Percentiles rank a stretch among this genome's conserved stretches.
Evolutionary conservation across 768 basidiomycete genomes (phyloP).

Genomic region (Suillus subalutaceus): DNA sequence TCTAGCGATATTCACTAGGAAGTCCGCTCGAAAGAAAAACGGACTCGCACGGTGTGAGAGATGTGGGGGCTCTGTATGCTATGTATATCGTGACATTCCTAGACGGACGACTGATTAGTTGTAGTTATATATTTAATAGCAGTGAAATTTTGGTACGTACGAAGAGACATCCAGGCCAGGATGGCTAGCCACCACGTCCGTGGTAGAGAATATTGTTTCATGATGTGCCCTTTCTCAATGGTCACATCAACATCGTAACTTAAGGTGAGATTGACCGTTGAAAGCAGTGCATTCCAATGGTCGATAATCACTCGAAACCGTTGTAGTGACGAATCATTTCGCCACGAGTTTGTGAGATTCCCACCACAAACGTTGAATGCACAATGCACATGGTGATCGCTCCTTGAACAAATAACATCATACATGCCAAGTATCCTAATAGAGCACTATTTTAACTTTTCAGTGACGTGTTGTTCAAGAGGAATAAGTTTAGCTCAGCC

Average conservation of each 20-base stretch:
- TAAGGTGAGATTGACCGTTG: no score
- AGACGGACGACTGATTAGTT: not conserved
- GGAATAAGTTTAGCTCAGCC: no score
- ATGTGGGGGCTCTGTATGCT: not conserved
- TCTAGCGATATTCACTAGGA: not conserved
- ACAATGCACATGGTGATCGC: not conserved
- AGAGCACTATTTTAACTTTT: no score
- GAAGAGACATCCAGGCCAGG: not conserved
- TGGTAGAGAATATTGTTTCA: no score
- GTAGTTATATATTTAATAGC: not conserved
- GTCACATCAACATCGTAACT: no score
- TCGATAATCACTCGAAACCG: conserved; percentile 7
- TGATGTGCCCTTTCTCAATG: no score
- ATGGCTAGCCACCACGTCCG: no score
- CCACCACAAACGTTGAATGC: not conserved
- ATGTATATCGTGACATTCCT: not conserved
- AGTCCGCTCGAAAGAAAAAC: not conserved
- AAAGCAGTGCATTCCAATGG: not conserved
- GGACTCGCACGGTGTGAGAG: not conserved
- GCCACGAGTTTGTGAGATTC: conserved; percentile 6
- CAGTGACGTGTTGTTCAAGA: no score
- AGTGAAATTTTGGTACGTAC: not conserved
- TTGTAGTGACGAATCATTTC: not conserved
- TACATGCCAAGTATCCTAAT: not conserved
- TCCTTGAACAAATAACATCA: not conserved